These are phyloP conservation scores for Telfairia occidentalis DNA, from an alignment of 331 rosid genomes.

Conservation along the genomic window DNA sequence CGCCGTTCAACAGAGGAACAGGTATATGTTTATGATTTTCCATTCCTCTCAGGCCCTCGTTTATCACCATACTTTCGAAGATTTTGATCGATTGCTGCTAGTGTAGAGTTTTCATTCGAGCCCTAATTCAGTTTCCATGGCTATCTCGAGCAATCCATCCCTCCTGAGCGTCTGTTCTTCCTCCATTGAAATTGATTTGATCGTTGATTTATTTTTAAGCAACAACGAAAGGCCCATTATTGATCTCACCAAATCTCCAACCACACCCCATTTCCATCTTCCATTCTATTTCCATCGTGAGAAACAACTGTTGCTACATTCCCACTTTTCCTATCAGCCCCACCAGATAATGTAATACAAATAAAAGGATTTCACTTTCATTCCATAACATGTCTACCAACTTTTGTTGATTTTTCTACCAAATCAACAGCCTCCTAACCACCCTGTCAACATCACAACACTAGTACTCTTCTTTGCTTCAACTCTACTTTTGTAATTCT, in stretches of 20 bases:
- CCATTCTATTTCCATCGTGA: neutral
- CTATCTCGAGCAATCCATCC: no score
- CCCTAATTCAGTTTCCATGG: no score
- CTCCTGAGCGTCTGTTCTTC: no score
- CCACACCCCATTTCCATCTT: neutral
- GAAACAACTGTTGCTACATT: neutral
- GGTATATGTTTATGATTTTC: no score
- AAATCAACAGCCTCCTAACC: neutral
- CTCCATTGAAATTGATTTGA: no score
- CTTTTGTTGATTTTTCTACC: neutral
- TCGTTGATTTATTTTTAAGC: neutral
- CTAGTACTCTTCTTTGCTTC: neutral
- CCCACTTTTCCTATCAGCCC: neutral
- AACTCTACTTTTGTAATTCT: neutral
- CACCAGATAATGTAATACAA: neutral
- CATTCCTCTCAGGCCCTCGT: no score
- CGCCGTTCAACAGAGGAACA: no score
- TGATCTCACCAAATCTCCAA: neutral
- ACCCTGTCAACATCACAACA: neutral
- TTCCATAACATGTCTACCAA: conserved; percentile 1
- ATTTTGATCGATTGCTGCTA: no score
- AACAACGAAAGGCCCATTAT: neutral
- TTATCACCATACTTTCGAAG: no score
- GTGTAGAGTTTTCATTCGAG: no score
- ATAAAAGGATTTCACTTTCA: neutral